Evolutionary conservation across 176 grass and related monocot genomes (phyloP).

Genomic region (Oryza brachyantha): DNA sequence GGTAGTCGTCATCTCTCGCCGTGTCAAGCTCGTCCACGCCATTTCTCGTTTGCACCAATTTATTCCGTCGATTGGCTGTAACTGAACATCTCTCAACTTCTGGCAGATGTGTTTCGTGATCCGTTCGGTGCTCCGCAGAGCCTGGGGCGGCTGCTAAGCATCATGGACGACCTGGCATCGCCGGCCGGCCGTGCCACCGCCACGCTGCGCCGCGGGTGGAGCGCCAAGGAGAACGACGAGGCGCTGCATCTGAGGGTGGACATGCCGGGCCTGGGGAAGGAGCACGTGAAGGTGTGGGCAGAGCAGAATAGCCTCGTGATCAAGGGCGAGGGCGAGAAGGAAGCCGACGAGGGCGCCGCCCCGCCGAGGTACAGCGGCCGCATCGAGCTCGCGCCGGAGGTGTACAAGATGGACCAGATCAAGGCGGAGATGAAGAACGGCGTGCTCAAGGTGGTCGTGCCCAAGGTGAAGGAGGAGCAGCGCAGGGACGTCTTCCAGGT

Average conservation of each 20-base stretch:
- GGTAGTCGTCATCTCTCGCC: conserved; percentile 56
- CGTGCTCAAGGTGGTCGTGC: conserved; percentile 80
- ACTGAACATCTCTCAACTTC: too few relatives aligned
- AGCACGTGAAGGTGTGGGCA: conserved; percentile 64
- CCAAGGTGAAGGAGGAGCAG: conserved; percentile 72
- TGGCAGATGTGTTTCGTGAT: conserved; percentile 58
- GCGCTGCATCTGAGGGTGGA: conserved; percentile 68
- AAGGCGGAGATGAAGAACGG: conserved; percentile 96
- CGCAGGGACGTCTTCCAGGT: conserved; percentile 75
- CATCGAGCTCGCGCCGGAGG: conserved; percentile 59
- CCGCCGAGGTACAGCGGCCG: conserved; percentile 50
- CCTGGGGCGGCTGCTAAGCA: conserved; percentile 58
- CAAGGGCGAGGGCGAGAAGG: conserved; percentile 73
- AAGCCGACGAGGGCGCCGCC: neutral
- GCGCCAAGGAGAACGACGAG: conserved; percentile 62
- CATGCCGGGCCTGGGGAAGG: conserved; percentile 79
- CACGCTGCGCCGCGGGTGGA: conserved; percentile 44
- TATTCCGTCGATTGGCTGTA: neutral
- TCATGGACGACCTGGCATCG: conserved; percentile 55
- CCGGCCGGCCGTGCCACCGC: neutral
- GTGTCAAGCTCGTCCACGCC: neutral
- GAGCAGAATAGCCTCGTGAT: conserved; percentile 72
- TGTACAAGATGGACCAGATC: conserved; percentile 78
- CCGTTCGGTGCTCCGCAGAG: conserved; percentile 61
- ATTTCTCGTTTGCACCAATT: neutral